phyloP scores from a whole-genome alignment of 345 rosid genomes.

The Bruguiera parviflora region DNA sequence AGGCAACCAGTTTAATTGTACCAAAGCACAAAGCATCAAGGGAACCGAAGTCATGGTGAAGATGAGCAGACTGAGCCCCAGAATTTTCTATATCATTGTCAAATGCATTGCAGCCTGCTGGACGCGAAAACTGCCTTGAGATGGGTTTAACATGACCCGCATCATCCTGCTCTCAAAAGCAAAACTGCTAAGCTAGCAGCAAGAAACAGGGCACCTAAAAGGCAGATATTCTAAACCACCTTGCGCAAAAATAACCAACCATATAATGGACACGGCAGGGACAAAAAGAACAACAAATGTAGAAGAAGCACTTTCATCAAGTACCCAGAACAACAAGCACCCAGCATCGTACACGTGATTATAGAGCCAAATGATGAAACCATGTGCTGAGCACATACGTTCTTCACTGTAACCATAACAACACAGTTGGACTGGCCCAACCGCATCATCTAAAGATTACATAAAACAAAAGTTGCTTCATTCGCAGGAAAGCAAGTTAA shows the following conservation, averaged over 20 bases:
- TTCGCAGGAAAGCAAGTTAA: neutral
- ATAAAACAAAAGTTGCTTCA: neutral
- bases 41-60: conserved; percentile 34
- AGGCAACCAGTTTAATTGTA: conserved; percentile 31
- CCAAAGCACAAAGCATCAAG: conserved; percentile 34
- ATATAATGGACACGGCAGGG: too few species aligned
- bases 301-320: too few species aligned
- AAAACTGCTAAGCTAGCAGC: conserved; percentile 12
- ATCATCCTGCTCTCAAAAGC: conserved; percentile 46
- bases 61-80: conserved; percentile 43
- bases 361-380: neutral
- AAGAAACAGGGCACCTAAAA: neutral
- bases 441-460: neutral
- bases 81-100: conserved; percentile 38
- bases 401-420: neutral
- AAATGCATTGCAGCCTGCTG: conserved; percentile 52
- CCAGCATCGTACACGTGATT: neutral
- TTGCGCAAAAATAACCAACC: neutral
- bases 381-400: neutral
- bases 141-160: conserved; percentile 34
- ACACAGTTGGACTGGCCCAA: neutral
- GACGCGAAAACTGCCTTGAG: conserved; percentile 55
- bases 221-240: neutral
- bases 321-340: neutral
- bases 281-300: too few species aligned